Base-by-base conservation (phyloP, 768 basidiomycete species). In the Bullera alba region DNA sequence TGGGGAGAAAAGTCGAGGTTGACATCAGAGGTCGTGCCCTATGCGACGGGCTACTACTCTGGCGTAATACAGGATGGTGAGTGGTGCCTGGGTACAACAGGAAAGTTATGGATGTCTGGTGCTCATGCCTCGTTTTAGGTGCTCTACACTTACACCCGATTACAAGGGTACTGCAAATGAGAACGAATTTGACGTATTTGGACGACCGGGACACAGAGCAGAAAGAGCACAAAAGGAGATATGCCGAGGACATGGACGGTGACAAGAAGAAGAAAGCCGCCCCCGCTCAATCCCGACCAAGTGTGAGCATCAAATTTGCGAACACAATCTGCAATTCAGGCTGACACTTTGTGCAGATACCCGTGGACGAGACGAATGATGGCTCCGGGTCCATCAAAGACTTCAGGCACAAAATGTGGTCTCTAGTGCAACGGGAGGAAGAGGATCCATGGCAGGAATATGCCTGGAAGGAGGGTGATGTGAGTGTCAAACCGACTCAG, bases 111-210 rank as follows among this genome's bases (percentile, higher is more conserved):
- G 8, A n/a, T n/a, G n/a, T n/a, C 14, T 43, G 2, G 41, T 45
- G 25, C 52, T 54, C 15, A 34, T 45, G 19, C 6, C 26, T 15
- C 5, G n/a, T n/a, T n/a, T n/a, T 28, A 74, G 73, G 70, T 36
- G 71, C 70, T 4, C 56, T 74, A 3, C 69, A 74, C 36, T 54
- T 74, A 15, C 73, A 74, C 41, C 73, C 73, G 0, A 38, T 74
- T n/a, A 56, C 51, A 7, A 56, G 57, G 14, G 42, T 66, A 28
- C 30, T 67, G 10, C 73, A 74, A 50, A 62, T 74, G 47, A 63
- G 73, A 41, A 69, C 73, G 0, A 61, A 67, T 7, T 57, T 74
- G 6, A 56, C 49, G 16, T 74, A 74, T 55, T 53, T 74, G 2
- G 71, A 73, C 53, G 70, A 69, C 17, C 50, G 56, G 5, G 67